A percentile compares a stretch with the other conserved stretches of the same genome.
Conservation (phyloP, 2,329 filamentous ascomycete species). For the Neonectria hederae region DNA sequence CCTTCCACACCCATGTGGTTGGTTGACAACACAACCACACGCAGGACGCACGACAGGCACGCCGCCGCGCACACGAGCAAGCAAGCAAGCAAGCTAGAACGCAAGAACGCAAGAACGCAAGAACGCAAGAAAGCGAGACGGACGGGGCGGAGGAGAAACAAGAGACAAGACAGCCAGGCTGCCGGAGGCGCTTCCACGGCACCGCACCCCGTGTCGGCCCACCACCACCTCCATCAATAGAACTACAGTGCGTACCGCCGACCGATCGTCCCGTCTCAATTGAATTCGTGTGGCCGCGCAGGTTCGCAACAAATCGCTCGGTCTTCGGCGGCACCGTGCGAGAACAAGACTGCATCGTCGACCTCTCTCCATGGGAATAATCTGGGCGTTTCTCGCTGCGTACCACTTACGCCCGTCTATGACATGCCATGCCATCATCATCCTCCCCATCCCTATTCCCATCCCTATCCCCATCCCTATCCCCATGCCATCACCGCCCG, state of each 20-base stretch:
- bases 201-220: neutral
- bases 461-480: neutral
- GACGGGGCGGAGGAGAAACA: neutral
- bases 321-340: conserved; percentile 17
- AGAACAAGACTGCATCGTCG: neutral
- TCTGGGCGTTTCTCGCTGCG: neutral
- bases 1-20: conserved; percentile 9
- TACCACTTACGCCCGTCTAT: neutral
- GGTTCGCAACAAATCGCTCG: conserved; percentile 23
- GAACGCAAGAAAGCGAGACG: neutral
- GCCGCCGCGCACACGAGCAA: neutral
- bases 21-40: neutral
- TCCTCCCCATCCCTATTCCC: no score
- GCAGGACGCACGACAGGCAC: conserved; percentile 2
- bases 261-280: conserved; percentile 1
- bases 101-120: neutral
- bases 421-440: conserved; percentile 1
- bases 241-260: neutral
- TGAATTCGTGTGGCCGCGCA: conserved; percentile 14
- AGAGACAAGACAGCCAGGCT: neutral
- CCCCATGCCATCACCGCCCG: conserved; percentile 9
- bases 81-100: neutral
- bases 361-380: neutral
- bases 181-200: no score
- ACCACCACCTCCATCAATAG: neutral